Base-by-base conservation (phyloP, 495 filamentous ascomycete genomes). In the Immersiella caudata region DNA sequence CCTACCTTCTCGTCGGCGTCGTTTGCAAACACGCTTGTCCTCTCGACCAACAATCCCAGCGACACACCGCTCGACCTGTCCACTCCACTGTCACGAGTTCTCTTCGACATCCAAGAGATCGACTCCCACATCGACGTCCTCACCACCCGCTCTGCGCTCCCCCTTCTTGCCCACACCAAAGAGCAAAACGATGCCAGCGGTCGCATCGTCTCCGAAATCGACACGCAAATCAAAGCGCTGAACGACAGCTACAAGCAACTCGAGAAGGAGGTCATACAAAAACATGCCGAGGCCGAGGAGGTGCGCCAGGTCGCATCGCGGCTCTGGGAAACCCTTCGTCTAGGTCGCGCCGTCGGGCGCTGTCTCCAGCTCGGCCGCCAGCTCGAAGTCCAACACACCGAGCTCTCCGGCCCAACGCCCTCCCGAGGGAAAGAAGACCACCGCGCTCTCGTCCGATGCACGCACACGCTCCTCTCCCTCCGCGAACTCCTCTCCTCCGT, bases 51-150 rank as follows among this genome's bases (percentile, higher is more conserved):
- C 82, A 95, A 97, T 84, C 86, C 92, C 52, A 90, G 87, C 70
- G 95, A 98, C 78, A 91, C 90, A 4, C 89, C 93, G 33, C 83
- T 98, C 73, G 95, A 97, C 80, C 90, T 98, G 63, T 91, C 93
- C 6, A 98, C 95, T 36, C 95, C 95, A 2, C 86, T 98, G 40
- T 97, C 94, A 2, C 87, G 92, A 57, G 95, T 98, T 14, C 86
- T 98, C 20, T 99, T 99, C 78, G 95, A 99, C 79, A 87, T 96
- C 18, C 95, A 99, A 76, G 95, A 98, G 77, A 89, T 99, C 67
- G 94, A 98, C 79, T 96, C 93, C 0, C 93, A 97, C 74, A 97
- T 98, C 68, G 90, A 98, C 78, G 83, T 85, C 20, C 85, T 99
- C 25, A 96, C 94, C 54, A 95, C 92, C 57, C 88, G 89, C 70